phyloP scores from a whole-genome alignment of 495 filamentous ascomycete species.

The Bacidia gigantensis region DNA sequence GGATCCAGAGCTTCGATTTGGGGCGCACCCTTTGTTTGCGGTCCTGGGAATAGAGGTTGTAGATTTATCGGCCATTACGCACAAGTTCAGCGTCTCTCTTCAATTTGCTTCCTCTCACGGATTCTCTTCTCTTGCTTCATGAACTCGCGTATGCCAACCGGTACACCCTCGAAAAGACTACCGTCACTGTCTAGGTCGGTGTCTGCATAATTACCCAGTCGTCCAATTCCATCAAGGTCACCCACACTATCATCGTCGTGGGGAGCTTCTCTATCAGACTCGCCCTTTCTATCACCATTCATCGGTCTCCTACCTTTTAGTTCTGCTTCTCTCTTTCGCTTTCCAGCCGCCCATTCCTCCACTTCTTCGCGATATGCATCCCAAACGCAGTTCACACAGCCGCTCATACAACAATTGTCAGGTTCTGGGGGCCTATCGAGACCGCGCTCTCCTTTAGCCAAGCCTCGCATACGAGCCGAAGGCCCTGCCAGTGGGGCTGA shows the following conservation, averaged over 20 bases:
- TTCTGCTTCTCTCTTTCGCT: constrained; percentile 34
- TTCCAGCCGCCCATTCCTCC: constrained; percentile 65
- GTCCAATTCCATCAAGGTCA: constrained; percentile 42
- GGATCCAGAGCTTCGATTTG: no score
- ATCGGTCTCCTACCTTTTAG: constrained; percentile 12
- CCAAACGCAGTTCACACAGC: constrained; percentile 97
- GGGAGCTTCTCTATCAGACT: constrained; percentile 33
- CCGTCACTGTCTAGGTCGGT: constrained; percentile 36
- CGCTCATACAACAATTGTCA: constrained; percentile 98
- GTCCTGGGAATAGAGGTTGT: no score
- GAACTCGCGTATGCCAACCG: constrained; percentile 89
- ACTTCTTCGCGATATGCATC: constrained; percentile 79
- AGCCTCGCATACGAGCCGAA: constrained; percentile 37
- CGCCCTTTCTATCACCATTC: constrained; percentile 28
- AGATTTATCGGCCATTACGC: no score
- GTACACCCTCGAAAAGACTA: constrained; percentile 66
- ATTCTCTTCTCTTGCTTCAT: constrained; percentile 94
- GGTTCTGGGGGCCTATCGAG: constrained; percentile 65
- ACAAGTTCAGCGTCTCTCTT: background rate
- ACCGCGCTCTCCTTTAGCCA: constrained; percentile 35
- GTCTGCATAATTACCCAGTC: constrained; percentile 21
- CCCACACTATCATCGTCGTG: constrained; percentile 72
- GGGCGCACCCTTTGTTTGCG: no score
- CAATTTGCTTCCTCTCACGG: constrained; percentile 46
- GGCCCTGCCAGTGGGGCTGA: constrained; percentile 61